Base-by-base conservation (phyloP, 2,329 filamentous ascomycete species). In the Exophiala viscosa region DNA sequence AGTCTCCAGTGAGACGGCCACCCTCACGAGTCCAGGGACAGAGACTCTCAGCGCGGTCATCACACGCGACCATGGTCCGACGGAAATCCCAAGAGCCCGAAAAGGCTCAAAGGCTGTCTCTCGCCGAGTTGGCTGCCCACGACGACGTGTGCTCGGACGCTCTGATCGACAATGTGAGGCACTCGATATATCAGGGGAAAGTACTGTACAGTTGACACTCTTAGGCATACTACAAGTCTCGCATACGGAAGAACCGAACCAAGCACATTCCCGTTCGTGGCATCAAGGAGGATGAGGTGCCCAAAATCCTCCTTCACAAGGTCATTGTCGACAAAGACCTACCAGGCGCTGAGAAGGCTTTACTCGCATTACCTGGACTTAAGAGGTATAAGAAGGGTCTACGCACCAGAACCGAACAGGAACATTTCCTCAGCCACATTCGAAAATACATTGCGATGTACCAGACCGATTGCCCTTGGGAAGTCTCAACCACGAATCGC, bases 111-210 rank as follows among this genome's bases (percentile, higher is more conserved):
- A 83, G 84, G 57, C 78, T 99, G 64, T 96, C 90, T 6, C 78
- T 97, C 63, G 84, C 86, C 55, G 91, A 95, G 76, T 76, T 99
- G 65, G 87, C 90, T 31, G 86, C 87, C 45, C 97, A 97, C 75
- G 93, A 99, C 73, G 93, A 99, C 71, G 85, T 97, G 60, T 78
- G 95, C 58, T 99, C 93, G 6, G 93, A 99, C 79, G 88, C 89
- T 62, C 83, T 99, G 48, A 85, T 99, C 56, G 93, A 99, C 72
- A 90, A 92, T 74, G 92, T 96, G 80, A 73, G 87, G 80, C 38
- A 54, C 49, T 36, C 51, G 43, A 40, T 38, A 34, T 38, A 52
- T 44, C 23, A 59, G 45, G 3, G 55, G 53, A 47, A 13, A 54
- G 39, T 15, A n/a, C 23, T 43, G 18, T 40, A 28, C 54, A 23